These are phyloP conservation scores for Rhodotorula sp. DNA, from an alignment of 1,284 basidiomycete species.

Conservation along the genomic window DNA sequence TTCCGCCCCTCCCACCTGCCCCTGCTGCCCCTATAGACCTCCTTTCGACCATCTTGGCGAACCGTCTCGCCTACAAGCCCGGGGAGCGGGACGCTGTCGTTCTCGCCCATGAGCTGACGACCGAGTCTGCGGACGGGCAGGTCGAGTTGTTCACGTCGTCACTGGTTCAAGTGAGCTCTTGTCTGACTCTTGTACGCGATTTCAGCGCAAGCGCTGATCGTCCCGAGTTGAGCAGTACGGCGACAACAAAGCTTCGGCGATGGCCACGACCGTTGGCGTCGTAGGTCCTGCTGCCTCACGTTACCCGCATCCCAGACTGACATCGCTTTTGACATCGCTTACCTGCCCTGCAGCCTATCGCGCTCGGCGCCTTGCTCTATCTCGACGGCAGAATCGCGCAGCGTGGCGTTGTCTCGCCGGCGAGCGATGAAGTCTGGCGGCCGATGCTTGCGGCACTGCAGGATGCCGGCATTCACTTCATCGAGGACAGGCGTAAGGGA, in stretches of 20 bases:
- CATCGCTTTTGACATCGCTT: too few species aligned
- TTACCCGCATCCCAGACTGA: too few species aligned
- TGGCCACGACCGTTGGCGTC: conserved; percentile 80
- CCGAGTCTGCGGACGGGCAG: conserved; percentile 46
- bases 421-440: conserved; percentile 31
- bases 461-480: conserved; percentile 17
- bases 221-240: conserved; percentile 56
- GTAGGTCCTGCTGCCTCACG: conserved; percentile 7
- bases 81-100: conserved; percentile 84
- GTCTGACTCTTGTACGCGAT: too few species aligned
- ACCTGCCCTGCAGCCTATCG: conserved; percentile 31
- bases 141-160: conserved; percentile 69
- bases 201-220: background rate
- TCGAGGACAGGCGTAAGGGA: conserved; percentile 27
- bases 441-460: conserved; percentile 29
- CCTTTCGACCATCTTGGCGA: conserved; percentile 70
- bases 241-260: conserved; percentile 64
- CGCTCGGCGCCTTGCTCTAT: conserved; percentile 32
- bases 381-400: conserved; percentile 18
- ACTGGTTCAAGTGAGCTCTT: conserved; percentile 56
- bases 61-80: conserved; percentile 69
- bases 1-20: conserved; percentile 56
- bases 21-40: conserved; percentile 68
- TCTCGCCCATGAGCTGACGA: conserved; percentile 73
- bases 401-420: conserved; percentile 33